Evolutionary conservation across 2,329 filamentous ascomycete species (phyloP), one percentile per base, ranked within the genome.

Genomic region (Diatrype stigma): DNA sequence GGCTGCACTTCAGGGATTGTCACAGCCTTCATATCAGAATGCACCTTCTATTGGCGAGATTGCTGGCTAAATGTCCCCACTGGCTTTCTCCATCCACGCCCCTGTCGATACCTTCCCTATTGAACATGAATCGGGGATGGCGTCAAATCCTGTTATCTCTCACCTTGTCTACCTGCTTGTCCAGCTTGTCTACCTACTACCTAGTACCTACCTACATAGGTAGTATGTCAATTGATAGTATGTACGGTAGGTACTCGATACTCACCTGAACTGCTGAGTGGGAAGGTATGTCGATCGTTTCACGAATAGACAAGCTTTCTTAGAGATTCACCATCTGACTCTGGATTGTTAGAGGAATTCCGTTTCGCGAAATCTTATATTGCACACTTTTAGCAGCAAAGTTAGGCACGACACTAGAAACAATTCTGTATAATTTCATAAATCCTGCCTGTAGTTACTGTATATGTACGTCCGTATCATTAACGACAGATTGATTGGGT

Each of bases 11-110:
- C 23, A 51, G 40, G 56, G 53, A 56, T 51, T 58, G 59, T 59
- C 51, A 57, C 53, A 61, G 49, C 56, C 21, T 55, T 60, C 58
- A 57, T 59, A 56, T 59, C 55, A 58, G 48, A 55, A 46, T 49
- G 6, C 47, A 30, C 48, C 42, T 51, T 51, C 26, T 10, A 56
- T 62, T 62, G 60, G 60, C 60, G 60, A 63, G 55, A 63, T 62
- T 63, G 55, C 54, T 57, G 54, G 54, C 28, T 53, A 46, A 42
- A 52, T 54, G 23, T 44, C 40, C 40, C 22, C 40, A 44, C 40
- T 23, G 22, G 12, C 22, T 44, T 21, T 12, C 40, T 44, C 14
- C 40, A 44, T 44, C 40, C 22, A 44, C 22, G 14, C 22, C 22
- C 22, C 3, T 17, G 22, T 44, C 40, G 16, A 44, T 44, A 28